Evolutionary conservation across 192 early-diverging fungal genomes (phyloP).

Genomic region (Coemansia sp.): DNA sequence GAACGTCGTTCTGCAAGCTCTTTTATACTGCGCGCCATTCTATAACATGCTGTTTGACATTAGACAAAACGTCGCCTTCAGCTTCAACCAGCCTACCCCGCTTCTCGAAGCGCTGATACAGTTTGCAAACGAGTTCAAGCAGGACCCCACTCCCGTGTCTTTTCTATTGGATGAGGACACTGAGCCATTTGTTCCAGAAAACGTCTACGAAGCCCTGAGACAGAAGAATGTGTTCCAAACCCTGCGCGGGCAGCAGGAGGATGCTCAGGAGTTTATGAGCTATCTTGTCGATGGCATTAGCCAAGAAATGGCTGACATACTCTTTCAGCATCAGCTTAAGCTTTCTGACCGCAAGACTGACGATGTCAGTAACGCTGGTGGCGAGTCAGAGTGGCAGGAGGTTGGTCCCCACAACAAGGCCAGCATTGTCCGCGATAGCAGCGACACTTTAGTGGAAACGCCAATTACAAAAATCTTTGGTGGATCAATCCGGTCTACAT

Average conservation of each 20-base stretch:
- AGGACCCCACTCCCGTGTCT: slow-evolving; percentile 27
- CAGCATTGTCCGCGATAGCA: slow-evolving; percentile 52
- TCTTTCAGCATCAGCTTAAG: not conserved
- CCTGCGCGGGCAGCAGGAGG: slow-evolving; percentile 90
- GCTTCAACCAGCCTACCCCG: slow-evolving; percentile 73
- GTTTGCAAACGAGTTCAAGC: slow-evolving; percentile 48
- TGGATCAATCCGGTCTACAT: slow-evolving; percentile 73
- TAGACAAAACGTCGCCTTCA: slow-evolving; percentile 61
- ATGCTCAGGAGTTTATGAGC: slow-evolving; percentile 94
- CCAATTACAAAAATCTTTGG: slow-evolving; percentile 88
- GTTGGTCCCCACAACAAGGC: slow-evolving; percentile 80
- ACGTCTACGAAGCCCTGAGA: slow-evolving; percentile 87
- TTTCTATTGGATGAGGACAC: slow-evolving; percentile 51
- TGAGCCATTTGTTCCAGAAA: slow-evolving; percentile 86
- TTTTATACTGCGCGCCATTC: slow-evolving; percentile 89
- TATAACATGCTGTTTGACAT: slow-evolving; percentile 79
- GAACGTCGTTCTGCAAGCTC: slow-evolving; percentile 94
- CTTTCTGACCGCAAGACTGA: not conserved
- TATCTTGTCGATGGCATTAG: slow-evolving; percentile 93
- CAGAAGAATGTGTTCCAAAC: slow-evolving; percentile 76
- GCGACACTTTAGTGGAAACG: slow-evolving; percentile 53
- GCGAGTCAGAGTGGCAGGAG: slow-evolving; percentile 75
- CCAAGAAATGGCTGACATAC: slow-evolving; percentile 70
- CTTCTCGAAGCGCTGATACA: slow-evolving; percentile 76
- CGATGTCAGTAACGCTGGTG: slow-evolving; percentile 9